Evolutionary conservation across 2,329 filamentous ascomycete species (phyloP).

Genomic region (Alternaria arborescens): DNA sequence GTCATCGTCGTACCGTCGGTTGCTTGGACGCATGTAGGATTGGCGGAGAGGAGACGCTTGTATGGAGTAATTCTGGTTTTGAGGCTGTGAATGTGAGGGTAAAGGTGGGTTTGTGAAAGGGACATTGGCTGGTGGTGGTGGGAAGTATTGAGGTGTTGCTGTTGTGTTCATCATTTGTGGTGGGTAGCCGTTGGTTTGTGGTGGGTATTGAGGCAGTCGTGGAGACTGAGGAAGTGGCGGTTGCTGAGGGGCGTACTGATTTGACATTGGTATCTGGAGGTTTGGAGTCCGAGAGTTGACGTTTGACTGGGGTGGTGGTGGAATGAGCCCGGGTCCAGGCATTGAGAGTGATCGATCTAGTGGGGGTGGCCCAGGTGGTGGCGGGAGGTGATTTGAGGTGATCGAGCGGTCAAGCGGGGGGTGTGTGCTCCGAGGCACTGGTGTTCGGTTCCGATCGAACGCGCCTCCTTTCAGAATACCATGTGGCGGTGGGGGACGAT

Average conservation of each 20-base stretch:
- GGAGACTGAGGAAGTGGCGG: slow-evolving; percentile 15
- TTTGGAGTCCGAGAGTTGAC: slow-evolving; percentile 23
- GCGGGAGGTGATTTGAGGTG: slow-evolving; percentile 24
- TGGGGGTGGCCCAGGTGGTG: slow-evolving; percentile 29
- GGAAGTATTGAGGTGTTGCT: slow-evolving; percentile 1
- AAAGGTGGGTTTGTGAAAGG: neutral
- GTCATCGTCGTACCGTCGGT: slow-evolving; percentile 25
- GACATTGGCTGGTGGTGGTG: neutral
- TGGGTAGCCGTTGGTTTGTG: slow-evolving; percentile 12
- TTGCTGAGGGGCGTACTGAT: slow-evolving; percentile 8
- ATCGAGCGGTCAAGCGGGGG: slow-evolving; percentile 32
- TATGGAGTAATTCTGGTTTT: slow-evolving; percentile 5
- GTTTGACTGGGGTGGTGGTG: slow-evolving; percentile 15
- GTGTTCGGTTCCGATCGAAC: slow-evolving; percentile 39
- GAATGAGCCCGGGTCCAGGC: slow-evolving; percentile 26
- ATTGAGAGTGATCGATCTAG: slow-evolving; percentile 40
- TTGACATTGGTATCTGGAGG: slow-evolving; percentile 25
- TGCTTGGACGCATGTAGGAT: slow-evolving; percentile 15
- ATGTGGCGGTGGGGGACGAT: slow-evolving; percentile 22
- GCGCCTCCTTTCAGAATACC: slow-evolving; percentile 14
- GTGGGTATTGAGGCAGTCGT: slow-evolving; percentile 17
- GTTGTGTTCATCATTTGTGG: slow-evolving; percentile 3
- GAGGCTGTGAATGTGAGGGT: slow-evolving; percentile 13
- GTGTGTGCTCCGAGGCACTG: slow-evolving; percentile 26
- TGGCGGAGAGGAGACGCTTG: slow-evolving; percentile 32